Percentiles rank a stretch among this genome's conserved stretches.
phyloP scores from a whole-genome alignment of 352 stramenopile genomes.

The Pythium dissotocum region DNA sequence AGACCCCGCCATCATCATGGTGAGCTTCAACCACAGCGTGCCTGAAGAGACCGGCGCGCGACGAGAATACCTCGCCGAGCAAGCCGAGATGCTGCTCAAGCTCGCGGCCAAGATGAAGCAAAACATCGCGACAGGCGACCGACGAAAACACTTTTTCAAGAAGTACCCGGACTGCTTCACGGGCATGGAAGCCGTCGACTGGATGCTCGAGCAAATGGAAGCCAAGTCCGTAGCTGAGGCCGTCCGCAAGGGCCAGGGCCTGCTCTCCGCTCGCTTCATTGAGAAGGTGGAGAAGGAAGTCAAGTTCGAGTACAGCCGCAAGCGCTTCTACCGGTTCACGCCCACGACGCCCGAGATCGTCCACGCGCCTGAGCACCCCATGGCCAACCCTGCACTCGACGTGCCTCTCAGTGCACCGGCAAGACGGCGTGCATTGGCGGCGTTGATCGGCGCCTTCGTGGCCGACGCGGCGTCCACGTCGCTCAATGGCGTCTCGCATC shows the following conservation, averaged over 20 bases:
- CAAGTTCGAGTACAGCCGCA: conserved; percentile 86
- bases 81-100: conserved; percentile 67
- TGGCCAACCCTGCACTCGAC: conserved; percentile 62
- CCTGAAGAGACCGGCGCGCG: conserved; percentile 28
- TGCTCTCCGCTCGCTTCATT: conserved; percentile 69
- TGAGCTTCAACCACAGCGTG: conserved; percentile 34
- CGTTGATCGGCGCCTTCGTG: conserved; percentile 76
- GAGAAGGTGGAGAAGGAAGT: conserved; percentile 82
- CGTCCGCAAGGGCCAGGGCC: conserved; percentile 76
- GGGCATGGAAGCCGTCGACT: conserved; percentile 83
- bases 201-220: conserved; percentile 87
- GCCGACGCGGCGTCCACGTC: conserved; percentile 75
- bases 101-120: conserved; percentile 80
- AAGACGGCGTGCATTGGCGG: conserved; percentile 57
- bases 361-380: conserved; percentile 38
- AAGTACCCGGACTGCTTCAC: conserved; percentile 84
- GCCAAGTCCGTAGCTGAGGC: conserved; percentile 77
- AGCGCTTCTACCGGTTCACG: conserved; percentile 80
- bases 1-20: conserved; percentile 12
- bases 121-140: conserved; percentile 73
- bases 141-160: conserved; percentile 75
- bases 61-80: conserved; percentile 42
- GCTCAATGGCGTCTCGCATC: conserved; percentile 75
- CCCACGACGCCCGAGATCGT: conserved; percentile 78
- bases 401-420: conserved; percentile 63